These are phyloP conservation scores for Coemansia sp. DNA, from an alignment of 192 early-diverging fungal species.

Conservation along the genomic window DNA sequence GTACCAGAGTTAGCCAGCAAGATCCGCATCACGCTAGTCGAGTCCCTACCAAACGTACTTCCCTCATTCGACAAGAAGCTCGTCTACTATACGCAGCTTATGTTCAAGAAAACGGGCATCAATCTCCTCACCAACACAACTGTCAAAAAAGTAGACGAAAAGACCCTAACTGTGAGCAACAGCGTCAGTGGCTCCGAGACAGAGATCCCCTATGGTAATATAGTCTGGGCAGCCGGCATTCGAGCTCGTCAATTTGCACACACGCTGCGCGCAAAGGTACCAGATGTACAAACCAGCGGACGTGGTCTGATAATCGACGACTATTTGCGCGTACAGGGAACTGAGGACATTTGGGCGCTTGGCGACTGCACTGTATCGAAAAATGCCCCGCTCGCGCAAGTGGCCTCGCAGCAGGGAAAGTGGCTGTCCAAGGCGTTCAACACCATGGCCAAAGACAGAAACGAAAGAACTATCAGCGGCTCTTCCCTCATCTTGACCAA, in stretches of 20 bases:
- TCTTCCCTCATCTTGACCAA: conserved; percentile 24
- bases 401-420: conserved; percentile 84
- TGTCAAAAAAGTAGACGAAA: conserved; percentile 62
- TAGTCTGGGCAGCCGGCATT: conserved; percentile 78
- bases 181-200: conserved; percentile 21
- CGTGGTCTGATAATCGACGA: conserved; percentile 73
- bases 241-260: conserved; percentile 63
- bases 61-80: conserved; percentile 74
- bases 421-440: conserved; percentile 81
- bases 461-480: conserved; percentile 2
- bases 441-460: conserved; percentile 51
- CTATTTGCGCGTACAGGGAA: conserved; percentile 61
- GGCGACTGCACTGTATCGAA: conserved; percentile 90
- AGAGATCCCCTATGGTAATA: conserved; percentile 65
- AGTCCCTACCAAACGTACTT: conserved; percentile 77
- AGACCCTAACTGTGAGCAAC: conserved; percentile 56
- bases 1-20: conserved; percentile 71
- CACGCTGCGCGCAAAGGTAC: conserved; percentile 53
- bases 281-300: conserved; percentile 40
- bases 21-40: conserved; percentile 70
- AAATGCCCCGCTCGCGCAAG: conserved; percentile 77
- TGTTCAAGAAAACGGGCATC: conserved; percentile 74
- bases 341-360: conserved; percentile 71
- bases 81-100: conserved; percentile 70
- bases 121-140: conserved; percentile 66